A percentile compares a stretch with the other conserved stretches of the same genome.
Conservation (phyloP, 306 rosid species). For the Prunus persica region DNA sequence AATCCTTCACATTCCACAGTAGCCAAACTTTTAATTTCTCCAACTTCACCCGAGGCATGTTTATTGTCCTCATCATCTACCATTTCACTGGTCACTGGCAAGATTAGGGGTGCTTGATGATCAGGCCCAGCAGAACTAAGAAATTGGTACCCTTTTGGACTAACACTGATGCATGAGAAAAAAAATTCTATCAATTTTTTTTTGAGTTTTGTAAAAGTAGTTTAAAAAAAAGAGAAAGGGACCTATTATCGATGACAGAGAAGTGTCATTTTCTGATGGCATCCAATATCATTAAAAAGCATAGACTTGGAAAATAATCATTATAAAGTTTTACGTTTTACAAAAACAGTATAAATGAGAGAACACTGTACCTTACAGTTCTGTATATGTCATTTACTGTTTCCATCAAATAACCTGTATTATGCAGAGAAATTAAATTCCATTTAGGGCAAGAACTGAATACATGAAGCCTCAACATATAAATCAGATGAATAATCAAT, state of each 20-base stretch:
- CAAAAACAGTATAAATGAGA: slow-evolving; percentile 19
- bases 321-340: slow-evolving; percentile 12
- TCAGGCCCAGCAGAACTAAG: slow-evolving; percentile 69
- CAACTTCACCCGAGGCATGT: slow-evolving; percentile 34
- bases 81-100: slow-evolving; percentile 71
- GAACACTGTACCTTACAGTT: slow-evolving; percentile 55
- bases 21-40: slow-evolving; percentile 43
- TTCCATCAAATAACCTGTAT: slow-evolving; percentile 79
- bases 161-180: slow-evolving; percentile 50
- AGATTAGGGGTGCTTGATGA: slow-evolving; percentile 68
- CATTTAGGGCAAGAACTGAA: neutral
- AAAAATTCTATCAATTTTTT: slow-evolving; percentile 5
- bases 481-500: too few species aligned
- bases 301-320: neutral
- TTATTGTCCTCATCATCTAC: slow-evolving; percentile 48
- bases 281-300: slow-evolving; percentile 2
- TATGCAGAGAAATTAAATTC: slow-evolving; percentile 12
- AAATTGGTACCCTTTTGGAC: slow-evolving; percentile 61
- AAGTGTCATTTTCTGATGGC: slow-evolving; percentile 15
- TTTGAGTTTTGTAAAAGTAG: slow-evolving; percentile 8
- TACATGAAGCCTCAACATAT: neutral
- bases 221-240: neutral
- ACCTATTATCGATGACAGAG: slow-evolving; percentile 8
- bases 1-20: slow-evolving; percentile 54
- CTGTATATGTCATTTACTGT: slow-evolving; percentile 43